Base-by-base conservation (phyloP, 2,329 filamentous ascomycete genomes). In the Drechmeria coniospora region DNA sequence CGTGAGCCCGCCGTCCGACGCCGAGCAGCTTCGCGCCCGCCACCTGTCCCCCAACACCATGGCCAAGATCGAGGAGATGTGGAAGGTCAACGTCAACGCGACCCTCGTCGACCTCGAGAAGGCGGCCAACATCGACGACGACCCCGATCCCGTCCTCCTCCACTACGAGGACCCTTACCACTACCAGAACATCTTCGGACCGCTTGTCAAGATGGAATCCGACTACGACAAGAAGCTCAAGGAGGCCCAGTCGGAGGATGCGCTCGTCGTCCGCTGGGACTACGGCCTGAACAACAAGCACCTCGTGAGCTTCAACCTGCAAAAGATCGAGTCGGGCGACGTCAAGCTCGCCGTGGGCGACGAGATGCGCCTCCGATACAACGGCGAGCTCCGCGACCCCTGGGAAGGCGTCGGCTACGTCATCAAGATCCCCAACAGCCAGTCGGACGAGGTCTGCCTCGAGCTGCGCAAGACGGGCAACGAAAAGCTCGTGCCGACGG, bases 331-430 rank as follows among this genome's bases (percentile, higher is more conserved):
- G 56, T 76, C 93, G 16, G 90, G 90, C 30, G 90, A 98, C 53
- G 90, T 98, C 41, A 98, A 98, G 56, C 68, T 98, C 42, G 90
- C 90, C 3, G 90, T 98, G 13, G 90, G 90, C 35, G 90, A 98
- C 47, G 90, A 98, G 53, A 98, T 98, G 90, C 79, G 90, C 23
- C 64, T 98, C 37, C 83, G 90, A 42, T 98, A 98, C 58, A 92
- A 83, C 40, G 90, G 92, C 40, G 90, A 95, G 53, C 64, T 98
- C 27, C 80, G 86, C 23, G 70, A 80, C 10, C 74, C 82, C 33
- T 98, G 90, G 90, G 90, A 98, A 51, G 90, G 90, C 21, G 90
- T 98, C 19, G 90, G 90, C 38, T 98, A 98, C 53, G 90, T 98
- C 35, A 86, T 95, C 60, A 98, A 98, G 60, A 95, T 98, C 34